A percentile compares a stretch with the other conserved stretches of the same genome.
Conservation (phyloP, 2,329 filamentous ascomycete genomes). For the Myriosclerotinia scirpicola region DNA sequence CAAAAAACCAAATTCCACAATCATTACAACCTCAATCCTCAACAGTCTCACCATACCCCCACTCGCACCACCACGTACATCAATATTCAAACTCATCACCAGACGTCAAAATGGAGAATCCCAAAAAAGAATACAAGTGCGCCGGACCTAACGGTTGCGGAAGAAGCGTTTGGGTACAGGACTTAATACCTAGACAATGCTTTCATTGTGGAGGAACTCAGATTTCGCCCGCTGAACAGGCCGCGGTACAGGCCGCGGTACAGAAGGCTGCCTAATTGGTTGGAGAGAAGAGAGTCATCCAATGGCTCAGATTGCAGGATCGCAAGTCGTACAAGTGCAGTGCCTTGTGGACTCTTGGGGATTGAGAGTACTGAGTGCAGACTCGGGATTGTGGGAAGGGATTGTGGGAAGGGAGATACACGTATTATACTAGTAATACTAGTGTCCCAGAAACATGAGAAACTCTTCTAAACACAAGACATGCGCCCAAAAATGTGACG, state of each 20-base stretch:
- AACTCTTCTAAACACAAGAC: too few relatives aligned
- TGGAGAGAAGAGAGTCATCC: too few relatives aligned
- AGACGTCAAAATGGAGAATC: neutral
- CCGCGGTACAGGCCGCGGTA: too few relatives aligned
- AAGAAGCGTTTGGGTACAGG: neutral
- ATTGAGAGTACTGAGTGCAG: neutral
- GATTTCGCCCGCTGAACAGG: neutral
- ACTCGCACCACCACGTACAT: neutral
- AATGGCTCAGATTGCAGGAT: neutral
- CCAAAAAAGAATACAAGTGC: slow-evolving; percentile 2
- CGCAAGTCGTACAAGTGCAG: neutral
- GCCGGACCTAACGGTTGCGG: neutral
- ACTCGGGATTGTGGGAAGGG: neutral
- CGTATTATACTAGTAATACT: neutral
- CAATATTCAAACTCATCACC: neutral
- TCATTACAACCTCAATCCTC: neutral
- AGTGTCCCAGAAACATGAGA: too few relatives aligned
- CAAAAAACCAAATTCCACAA: neutral
- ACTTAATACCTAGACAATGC: neutral
- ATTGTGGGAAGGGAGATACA: neutral
- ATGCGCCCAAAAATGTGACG: neutral
- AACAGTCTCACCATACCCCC: too few relatives aligned
- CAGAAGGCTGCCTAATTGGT: neutral
- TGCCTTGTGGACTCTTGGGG: too few relatives aligned
- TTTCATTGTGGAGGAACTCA: neutral